Evolutionary conservation across 1,284 basidiomycete genomes (phyloP), one percentile per base, ranked within the genome.

Genomic region (Sporisorium iseilematis-ciliati): DNA sequence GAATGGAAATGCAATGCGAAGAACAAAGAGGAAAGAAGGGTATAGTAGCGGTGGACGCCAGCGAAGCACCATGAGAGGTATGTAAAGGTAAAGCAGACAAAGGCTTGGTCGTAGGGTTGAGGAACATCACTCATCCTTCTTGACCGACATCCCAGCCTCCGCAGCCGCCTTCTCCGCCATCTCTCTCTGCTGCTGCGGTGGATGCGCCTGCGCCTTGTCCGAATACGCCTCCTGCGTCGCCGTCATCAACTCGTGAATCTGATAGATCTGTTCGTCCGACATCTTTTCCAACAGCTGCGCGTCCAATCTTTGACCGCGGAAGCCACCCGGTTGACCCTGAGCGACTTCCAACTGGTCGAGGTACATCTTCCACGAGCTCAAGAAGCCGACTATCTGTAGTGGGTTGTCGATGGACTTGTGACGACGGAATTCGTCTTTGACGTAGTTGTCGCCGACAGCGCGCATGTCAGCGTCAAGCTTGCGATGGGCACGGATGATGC

Each of bases 231-330:
- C 77, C n/a, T 69, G 56, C 0, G 82, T 75, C 0, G 79, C 81
- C 1, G 66, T 73, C 75, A 83, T 82, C 31, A 85, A 61, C 54
- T 85, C 84, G 61, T 84, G 82, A 23, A 85, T 72, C 68, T 85
- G 84, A 40, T 83, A 81, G n/a, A 85, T 77, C 77, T 85, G 84
- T 66, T 85, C 83, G 40, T 84, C 80, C 3, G 83, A 84, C 51
- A 85, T 68, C 71, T 79, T 80, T 18, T 82, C 80, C 18, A 82
- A 54, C 41, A 82, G 49, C 26, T 67, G 61, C 14, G 78, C 57
- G 41, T 82, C 79, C 16, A 84, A 46, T 11, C 78, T 53, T 31
- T 74, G 49, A 0, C 82, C 81, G 6, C 68, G 60, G 46, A 72
- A 69, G 2, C 77, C 77, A 0, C 65, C 61, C 8, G 67, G 60